Conservation (phyloP, 768 basidiomycete genomes). For the Pulveroboletus ravenelii region DNA sequence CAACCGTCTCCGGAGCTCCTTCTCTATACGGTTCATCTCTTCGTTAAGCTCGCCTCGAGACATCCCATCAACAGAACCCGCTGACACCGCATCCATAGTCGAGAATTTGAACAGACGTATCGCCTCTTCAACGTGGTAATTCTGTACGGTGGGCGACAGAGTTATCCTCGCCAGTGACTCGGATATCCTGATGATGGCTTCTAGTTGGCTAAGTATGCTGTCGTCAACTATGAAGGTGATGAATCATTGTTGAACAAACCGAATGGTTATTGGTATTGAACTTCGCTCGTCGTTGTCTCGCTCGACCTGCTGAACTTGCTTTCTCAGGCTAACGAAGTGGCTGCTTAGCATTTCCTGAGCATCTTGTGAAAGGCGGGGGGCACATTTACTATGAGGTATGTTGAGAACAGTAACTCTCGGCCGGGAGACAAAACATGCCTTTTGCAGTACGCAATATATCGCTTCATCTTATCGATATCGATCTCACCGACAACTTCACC, state of each 20-base stretch:
- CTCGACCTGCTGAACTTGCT: constrained; percentile 94
- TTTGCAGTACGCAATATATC: constrained; percentile 95
- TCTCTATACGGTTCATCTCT: constrained; percentile 87
- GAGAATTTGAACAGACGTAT: constrained; percentile 98
- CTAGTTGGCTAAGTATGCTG: constrained; percentile 64
- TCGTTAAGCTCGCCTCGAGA: constrained; percentile 89
- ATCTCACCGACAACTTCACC: constrained; percentile 81
- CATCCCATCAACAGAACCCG: constrained; percentile 89
- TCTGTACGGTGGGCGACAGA: constrained; percentile 77
- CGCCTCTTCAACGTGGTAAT: constrained; percentile 95
- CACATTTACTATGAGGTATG: constrained; percentile 70
- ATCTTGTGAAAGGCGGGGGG: constrained; percentile 87
- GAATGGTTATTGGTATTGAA: constrained; percentile 96
- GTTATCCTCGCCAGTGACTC: constrained; percentile 95
- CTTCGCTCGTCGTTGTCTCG: constrained; percentile 95
- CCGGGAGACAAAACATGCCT: constrained; percentile 44
- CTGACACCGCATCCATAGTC: constrained; percentile 98
- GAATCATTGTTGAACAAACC: constrained; percentile 46
- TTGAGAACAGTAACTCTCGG: neutral
- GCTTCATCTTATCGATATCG: constrained; percentile 96
- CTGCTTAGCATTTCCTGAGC: constrained; percentile 95
- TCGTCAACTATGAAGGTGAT: constrained; percentile 1
- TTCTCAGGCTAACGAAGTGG: constrained; percentile 89
- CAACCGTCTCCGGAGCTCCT: constrained; percentile 74
- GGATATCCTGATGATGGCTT: constrained; percentile 98